phyloP scores from a whole-genome alignment of 176 grass and related monocot species.

The Lolium perenne region DNA sequence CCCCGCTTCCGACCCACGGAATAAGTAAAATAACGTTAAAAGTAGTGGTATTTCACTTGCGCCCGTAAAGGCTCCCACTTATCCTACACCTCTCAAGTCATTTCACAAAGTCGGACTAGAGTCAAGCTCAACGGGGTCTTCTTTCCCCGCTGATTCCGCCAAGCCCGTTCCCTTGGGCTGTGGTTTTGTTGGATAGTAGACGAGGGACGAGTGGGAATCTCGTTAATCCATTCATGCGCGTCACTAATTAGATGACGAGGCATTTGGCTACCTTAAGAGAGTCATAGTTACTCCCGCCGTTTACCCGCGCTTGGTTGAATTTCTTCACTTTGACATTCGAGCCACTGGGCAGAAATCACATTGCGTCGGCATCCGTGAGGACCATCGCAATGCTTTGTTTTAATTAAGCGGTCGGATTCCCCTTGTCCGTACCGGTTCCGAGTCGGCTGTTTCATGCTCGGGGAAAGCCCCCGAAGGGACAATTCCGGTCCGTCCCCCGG shows the following conservation, averaged over 20 bases:
- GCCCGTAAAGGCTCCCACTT: neutral
- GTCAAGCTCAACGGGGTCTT: too few relatives aligned
- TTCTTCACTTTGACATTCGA: slow-evolving; percentile 93
- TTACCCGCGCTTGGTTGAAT: slow-evolving; percentile 79
- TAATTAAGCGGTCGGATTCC: slow-evolving; percentile 88
- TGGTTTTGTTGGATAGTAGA: too few relatives aligned
- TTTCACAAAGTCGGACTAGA: too few relatives aligned
- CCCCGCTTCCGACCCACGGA: slow-evolving; percentile 52
- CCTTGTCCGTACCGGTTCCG: slow-evolving; percentile 72
- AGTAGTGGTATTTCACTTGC: slow-evolving; percentile 79
- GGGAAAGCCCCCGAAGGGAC: neutral
- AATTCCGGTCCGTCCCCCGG: slow-evolving; percentile 27
- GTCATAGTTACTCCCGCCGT: slow-evolving; percentile 87
- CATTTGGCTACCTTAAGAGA: slow-evolving; percentile 90
- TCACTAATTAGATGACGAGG: slow-evolving; percentile 77
- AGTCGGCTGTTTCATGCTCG: slow-evolving; percentile 50
- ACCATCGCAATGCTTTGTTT: slow-evolving; percentile 88
- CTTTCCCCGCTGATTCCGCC: too few relatives aligned
- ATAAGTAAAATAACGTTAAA: slow-evolving; percentile 87
- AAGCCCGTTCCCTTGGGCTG: neutral
- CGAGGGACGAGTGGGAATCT: slow-evolving; percentile 31
- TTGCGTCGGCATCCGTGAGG: slow-evolving; percentile 65
- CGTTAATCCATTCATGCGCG: slow-evolving; percentile 69
- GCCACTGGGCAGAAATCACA: slow-evolving; percentile 75
- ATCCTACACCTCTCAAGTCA: too few relatives aligned